Evolutionary conservation across 768 basidiomycete genomes (phyloP), one percentile per base, ranked within the genome.

Genomic region (Naganishia randhawae): DNA sequence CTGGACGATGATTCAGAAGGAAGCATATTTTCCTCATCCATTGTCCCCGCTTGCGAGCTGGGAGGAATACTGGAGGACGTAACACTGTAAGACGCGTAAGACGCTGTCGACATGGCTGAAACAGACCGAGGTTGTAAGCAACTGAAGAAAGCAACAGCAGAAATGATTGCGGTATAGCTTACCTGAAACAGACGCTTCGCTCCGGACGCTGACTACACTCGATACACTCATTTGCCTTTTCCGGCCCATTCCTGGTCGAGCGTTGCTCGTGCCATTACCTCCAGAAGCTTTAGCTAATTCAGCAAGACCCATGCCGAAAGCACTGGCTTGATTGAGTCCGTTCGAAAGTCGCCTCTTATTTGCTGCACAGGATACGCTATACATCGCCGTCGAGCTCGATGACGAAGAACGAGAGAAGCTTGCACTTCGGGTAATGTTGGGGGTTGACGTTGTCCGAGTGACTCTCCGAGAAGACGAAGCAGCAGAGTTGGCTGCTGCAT

Each of bases 221-320:
- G 51, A 62, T 39, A 68, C 55, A 50, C 67, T 68, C 45, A 63
- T 52, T 35, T 68, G 57, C 35, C 67, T 50, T n/a, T 67, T 55
- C 39, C 55, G 39, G 13, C 66, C 39, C 53, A 42, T 67, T 41
- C 22, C 57, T 41, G 57, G 22, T 61, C 57, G 57, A 61, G 22
- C 39, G 27, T 39, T 35, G 33, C 37, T 25, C 7, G 22, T 37
- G 37, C 37, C n/a, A 41, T 39, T 29, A 33, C 32, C 37, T 22
- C 57, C 57, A 9, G 57, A 39, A 16, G 57, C 57, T 41, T 61
- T 61, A 37, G 57, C 57, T 29, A 61, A 29, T 61, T 61, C 57
- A 41, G 57, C 57, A 22, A 61, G 57, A 11, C 57, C 57, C 22
- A 61, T 41, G n/a, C 57, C 57, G 17, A 61, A 61, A 27, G 37